Evolutionary conservation across 768 basidiomycete species (phyloP).

Genomic region (Trametes elegans): DNA sequence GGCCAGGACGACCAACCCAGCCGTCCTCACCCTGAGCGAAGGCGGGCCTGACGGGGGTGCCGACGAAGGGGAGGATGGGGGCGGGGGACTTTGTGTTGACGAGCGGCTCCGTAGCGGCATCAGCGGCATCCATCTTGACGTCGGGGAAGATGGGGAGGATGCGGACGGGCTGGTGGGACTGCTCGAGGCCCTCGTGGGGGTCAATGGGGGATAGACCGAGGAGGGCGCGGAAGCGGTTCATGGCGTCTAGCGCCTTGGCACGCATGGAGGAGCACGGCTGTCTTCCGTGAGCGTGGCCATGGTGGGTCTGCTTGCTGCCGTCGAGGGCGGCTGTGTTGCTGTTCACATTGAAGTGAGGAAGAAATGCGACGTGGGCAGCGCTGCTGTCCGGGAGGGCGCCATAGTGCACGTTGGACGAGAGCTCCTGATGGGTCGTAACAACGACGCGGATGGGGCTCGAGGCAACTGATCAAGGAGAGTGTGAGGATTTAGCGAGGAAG

Average conservation of each 20-base stretch:
- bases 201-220: slow-evolving; percentile 53
- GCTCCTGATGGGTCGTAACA: slow-evolving; percentile 26
- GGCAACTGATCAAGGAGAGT: slow-evolving; percentile 21
- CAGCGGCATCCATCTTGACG: neutral
- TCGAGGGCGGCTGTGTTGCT: neutral
- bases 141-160: neutral
- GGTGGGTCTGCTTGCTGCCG: neutral
- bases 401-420: slow-evolving; percentile 37
- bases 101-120: neutral
- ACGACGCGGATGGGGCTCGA: slow-evolving; percentile 49
- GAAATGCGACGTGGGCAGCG: slow-evolving; percentile 13
- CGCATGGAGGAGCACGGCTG: slow-evolving; percentile 38
- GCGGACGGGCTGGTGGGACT: neutral
- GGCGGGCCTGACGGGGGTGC: slow-evolving; percentile 16
- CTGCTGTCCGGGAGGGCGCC: slow-evolving; percentile 34
- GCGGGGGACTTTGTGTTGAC: slow-evolving; percentile 8
- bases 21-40: slow-evolving; percentile 6
- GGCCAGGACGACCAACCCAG: neutral
- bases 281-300: neutral
- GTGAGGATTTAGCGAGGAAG: too few species aligned
- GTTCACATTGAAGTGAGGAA: slow-evolving; percentile 4
- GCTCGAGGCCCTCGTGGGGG: neutral
- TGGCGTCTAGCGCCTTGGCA: slow-evolving; percentile 49
- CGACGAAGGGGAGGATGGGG: slow-evolving; percentile 20
- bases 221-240: slow-evolving; percentile 53